phyloP scores from a whole-genome alignment of 352 stramenopile genomes.

The Globisporangium canariense region DNA sequence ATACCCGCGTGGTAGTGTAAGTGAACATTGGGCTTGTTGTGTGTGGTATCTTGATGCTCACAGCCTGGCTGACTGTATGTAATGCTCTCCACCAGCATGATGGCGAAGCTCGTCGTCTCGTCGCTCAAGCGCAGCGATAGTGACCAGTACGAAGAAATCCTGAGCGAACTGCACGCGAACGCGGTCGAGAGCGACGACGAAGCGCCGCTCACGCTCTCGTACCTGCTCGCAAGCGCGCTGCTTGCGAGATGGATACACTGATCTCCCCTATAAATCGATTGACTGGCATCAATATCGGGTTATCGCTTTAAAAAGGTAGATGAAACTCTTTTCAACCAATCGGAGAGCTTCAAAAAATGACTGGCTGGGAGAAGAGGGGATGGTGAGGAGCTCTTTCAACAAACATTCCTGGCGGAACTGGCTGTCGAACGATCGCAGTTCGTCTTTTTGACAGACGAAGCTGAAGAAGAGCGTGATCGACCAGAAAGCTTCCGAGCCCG shows the following conservation, averaged over 20 bases:
- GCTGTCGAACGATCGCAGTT: not conserved
- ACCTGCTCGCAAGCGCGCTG: conserved; percentile 24
- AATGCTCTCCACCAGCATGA: conserved; percentile 23
- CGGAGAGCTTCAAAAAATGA: not conserved
- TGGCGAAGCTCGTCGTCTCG: conserved; percentile 32
- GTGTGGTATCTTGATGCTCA: not conserved
- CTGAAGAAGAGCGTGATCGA: not conserved
- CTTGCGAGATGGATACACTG: conserved; percentile 6
- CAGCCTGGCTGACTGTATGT: not conserved
- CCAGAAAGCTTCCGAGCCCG: not conserved
- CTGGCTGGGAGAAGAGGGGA: conserved; percentile 4
- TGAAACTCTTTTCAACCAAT: conserved; percentile 7
- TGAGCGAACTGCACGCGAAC: conserved; percentile 37
- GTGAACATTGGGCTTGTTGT: conserved; percentile 7
- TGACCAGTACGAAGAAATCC: conserved; percentile 27
- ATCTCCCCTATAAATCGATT: not conserved
- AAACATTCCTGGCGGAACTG: not conserved
- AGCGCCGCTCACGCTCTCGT: conserved; percentile 31
- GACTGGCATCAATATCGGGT: not conserved
- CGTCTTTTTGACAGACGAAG: not conserved
- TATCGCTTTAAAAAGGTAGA: not conserved
- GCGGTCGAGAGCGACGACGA: conserved; percentile 42
- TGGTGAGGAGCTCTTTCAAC: conserved; percentile 3
- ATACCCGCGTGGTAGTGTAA: conserved; percentile 51
- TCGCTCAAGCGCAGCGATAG: conserved; percentile 28